A percentile compares a stretch with the other conserved stretches of the same genome.
Conservation (phyloP, 2,329 filamentous ascomycete genomes). For the Meredithiella fracta region DNA sequence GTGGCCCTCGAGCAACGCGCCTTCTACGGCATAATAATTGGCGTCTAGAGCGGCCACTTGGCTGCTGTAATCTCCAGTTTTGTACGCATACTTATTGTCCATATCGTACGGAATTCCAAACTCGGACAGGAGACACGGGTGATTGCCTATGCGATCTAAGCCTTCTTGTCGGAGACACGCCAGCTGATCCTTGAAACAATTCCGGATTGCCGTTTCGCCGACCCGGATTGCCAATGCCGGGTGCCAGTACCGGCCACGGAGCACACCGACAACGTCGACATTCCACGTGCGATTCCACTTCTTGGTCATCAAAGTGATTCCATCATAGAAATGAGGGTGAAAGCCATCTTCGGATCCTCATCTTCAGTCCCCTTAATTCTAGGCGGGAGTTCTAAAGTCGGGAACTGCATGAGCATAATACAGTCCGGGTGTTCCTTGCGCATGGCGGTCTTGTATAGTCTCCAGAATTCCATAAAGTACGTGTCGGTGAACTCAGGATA, state of each 20-base stretch:
- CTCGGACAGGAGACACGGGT: conserved; percentile 80
- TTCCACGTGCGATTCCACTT: conserved; percentile 98
- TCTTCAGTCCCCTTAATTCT: conserved; percentile 72
- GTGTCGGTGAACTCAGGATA: conserved; percentile 79
- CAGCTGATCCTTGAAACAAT: conserved; percentile 80
- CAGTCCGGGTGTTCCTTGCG: conserved; percentile 60
- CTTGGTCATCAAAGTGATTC: conserved; percentile 90
- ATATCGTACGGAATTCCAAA: conserved; percentile 98
- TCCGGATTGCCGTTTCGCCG: conserved; percentile 84
- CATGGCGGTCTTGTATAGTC: conserved; percentile 58
- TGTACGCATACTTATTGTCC: conserved; percentile 91
- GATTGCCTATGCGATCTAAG: conserved; percentile 69
- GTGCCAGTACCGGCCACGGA: conserved; percentile 74
- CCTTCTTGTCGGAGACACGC: conserved; percentile 72
- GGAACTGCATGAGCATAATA: conserved; percentile 81
- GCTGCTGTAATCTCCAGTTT: conserved; percentile 85
- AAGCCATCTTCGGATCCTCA: conserved; percentile 79
- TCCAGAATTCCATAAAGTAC: conserved; percentile 78
- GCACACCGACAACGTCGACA: conserved; percentile 80
- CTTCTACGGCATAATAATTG: conserved; percentile 85
- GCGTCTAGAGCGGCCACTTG: conserved; percentile 89
- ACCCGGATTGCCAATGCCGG: conserved; percentile 87
- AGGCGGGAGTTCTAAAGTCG: conserved; percentile 82
- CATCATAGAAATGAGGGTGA: conserved; percentile 96
- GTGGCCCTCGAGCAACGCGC: conserved; percentile 66